A percentile compares a stretch with the other conserved stretches of the same genome.
Evolutionary conservation across 768 basidiomycete genomes (phyloP).

Genomic region (Podaxis mareebaensis): DNA sequence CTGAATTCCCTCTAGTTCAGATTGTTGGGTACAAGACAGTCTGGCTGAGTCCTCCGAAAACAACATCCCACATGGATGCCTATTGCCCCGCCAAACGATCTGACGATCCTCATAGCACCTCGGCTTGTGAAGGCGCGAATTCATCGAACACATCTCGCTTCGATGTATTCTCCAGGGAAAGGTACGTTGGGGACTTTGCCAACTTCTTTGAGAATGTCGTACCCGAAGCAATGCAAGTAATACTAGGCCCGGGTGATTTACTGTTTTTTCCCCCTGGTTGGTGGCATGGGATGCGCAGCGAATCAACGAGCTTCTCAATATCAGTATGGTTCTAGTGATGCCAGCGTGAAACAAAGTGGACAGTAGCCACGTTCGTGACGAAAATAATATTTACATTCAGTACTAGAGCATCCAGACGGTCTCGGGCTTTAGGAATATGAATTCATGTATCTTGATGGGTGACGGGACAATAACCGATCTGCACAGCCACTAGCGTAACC

Average conservation of each 20-base stretch:
- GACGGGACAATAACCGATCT: background rate
- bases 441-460: background rate
- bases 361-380: no score
- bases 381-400: no score
- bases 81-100: slow-evolving; percentile 30
- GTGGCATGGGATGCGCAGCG: slow-evolving; percentile 93
- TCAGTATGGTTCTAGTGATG: slow-evolving; percentile 81
- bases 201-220: slow-evolving; percentile 59
- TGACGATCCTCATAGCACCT: slow-evolving; percentile 40
- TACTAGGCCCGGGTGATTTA: slow-evolving; percentile 80
- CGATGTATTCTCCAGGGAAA: slow-evolving; percentile 63
- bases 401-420: no score
- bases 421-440: no score
- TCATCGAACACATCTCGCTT: slow-evolving; percentile 81
- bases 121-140: slow-evolving; percentile 36
- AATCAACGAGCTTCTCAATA: slow-evolving; percentile 80
- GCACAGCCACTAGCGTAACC: slow-evolving; percentile 14
- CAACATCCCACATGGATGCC: slow-evolving; percentile 60
- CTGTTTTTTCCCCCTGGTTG: slow-evolving; percentile 90
- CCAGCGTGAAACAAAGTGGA: no score
- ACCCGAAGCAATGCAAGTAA: slow-evolving; percentile 58
- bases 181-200: slow-evolving; percentile 36
- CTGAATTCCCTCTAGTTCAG: slow-evolving; percentile 57
- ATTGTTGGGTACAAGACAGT: slow-evolving; percentile 87
- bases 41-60: slow-evolving; percentile 82